These are phyloP conservation scores for Fusarium pseudoanthophilum DNA, from an alignment of 2,329 filamentous ascomycete species.

Conservation along the genomic window DNA sequence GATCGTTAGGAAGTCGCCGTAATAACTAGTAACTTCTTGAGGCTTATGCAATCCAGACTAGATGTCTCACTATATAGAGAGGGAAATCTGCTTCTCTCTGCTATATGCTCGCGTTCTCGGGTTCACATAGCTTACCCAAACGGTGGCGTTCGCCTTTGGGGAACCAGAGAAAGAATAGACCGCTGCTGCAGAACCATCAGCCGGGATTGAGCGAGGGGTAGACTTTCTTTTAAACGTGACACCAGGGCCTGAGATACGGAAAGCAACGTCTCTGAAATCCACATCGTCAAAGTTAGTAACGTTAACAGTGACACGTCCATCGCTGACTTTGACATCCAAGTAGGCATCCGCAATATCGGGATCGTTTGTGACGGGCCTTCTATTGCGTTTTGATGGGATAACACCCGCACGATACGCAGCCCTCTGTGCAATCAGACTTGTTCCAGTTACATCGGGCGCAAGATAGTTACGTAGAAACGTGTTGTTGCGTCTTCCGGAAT, in stretches of 20 bases:
- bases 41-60: not conserved
- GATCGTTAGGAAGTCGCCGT: not conserved
- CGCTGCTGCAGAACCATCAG: not conserved
- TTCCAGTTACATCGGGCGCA: not conserved
- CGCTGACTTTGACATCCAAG: not conserved
- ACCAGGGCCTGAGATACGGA: not conserved
- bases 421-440: not conserved
- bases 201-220: not conserved
- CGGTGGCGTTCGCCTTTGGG: not conserved
- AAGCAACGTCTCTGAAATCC: not conserved
- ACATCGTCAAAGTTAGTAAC: conserved; percentile 5
- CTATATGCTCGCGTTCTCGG: not conserved
- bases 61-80: rapidly evolving
- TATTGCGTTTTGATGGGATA: not conserved
- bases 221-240: not conserved
- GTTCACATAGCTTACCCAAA: not conserved
- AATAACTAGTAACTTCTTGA: not conserved
- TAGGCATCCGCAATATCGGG: not conserved
- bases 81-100: not conserved
- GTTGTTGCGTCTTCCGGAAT: not conserved
- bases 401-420: conserved; percentile 1
- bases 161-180: not conserved
- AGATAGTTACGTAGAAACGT: conserved; percentile 9
- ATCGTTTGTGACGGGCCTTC: not conserved
- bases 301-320: not conserved